Base-by-base conservation (phyloP, 176 grass and related monocot species). In the Sorghum bicolor region DNA sequence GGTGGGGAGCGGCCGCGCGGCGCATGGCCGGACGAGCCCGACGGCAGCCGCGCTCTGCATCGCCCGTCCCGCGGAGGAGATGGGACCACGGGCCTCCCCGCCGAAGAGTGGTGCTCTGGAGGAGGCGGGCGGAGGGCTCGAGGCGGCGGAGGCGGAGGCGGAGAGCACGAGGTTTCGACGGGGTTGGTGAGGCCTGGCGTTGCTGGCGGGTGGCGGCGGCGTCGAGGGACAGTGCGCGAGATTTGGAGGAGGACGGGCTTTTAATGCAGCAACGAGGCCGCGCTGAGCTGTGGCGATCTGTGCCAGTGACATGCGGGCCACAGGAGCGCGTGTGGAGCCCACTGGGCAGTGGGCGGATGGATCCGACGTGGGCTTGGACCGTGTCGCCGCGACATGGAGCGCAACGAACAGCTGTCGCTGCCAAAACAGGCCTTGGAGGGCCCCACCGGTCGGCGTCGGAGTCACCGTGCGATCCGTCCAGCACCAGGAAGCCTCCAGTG, bases 31-130 rank as follows among this genome's bases (percentile, higher is more conserved):
- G 39, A 87, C 24, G 25, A 84, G 69, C 38, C 85, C 89, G 85
- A 71, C n/a, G 40, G 85, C 80, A 52, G 80, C 89, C 60, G 89
- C 80, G 80, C 89, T 80, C 76, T 87, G 89, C 89, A 91, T 91
- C 9, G 70, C 24, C 22, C 37, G 69, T 19, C 28, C n/a, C 15
- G 50, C 7, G 4, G 14, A 8, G 65, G 79, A 17, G n/a, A 50
- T 48, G 5, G 64, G 5, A 2, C 14, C 24, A 26, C 30, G n/a
- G 40, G 63, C 12, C 62, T 57, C 55, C 47, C 24, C 53, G 11
- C 24, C 44, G 38, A 30, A 45, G 69, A n/a, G 55, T 10, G 40
- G 33, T 50, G 39, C 31, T 50, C 64, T 11, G 74, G 53, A 17
- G 58, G 55, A 5, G 44, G 13, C 24, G 32, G 55, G 80, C 14